phyloP scores from a whole-genome alignment of 2,329 filamentous ascomycete species.

The Ascochyta pisi region DNA sequence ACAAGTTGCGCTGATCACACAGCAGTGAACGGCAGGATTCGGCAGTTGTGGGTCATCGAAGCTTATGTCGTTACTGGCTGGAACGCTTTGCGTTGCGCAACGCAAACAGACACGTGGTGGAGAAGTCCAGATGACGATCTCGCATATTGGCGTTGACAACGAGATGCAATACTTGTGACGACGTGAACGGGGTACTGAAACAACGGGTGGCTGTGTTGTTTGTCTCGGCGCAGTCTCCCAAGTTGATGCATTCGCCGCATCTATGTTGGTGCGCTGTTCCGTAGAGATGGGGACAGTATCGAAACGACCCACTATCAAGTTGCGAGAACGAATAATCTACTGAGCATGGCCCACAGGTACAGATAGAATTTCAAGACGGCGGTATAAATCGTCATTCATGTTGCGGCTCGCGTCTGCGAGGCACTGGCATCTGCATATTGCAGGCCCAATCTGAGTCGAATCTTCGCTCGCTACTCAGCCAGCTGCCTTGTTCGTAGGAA shows the following conservation, averaged over 20 bases:
- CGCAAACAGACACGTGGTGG: neutral
- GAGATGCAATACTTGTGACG: neutral
- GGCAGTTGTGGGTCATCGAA: constrained; percentile 4
- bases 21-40: constrained; percentile 2
- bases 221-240: neutral
- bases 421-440: neutral
- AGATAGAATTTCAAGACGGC: neutral
- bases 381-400: neutral
- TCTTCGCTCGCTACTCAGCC: neutral
- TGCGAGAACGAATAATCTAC: neutral
- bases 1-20: constrained; percentile 17
- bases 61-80: neutral
- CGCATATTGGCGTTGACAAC: neutral
- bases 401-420: neutral
- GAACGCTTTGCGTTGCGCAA: neutral
- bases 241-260: neutral
- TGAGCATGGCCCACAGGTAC: neutral
- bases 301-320: neutral
- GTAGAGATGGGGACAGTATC: neutral
- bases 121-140: neutral
- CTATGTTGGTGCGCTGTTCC: neutral
- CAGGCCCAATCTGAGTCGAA: neutral
- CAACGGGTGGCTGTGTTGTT: neutral
- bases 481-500: neutral
- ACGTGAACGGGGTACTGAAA: neutral